Percentiles rank a stretch among this genome's conserved stretches.
Evolutionary conservation across 73 alveolate species (phyloP).

Genomic region (Breviolum minutum): DNA sequence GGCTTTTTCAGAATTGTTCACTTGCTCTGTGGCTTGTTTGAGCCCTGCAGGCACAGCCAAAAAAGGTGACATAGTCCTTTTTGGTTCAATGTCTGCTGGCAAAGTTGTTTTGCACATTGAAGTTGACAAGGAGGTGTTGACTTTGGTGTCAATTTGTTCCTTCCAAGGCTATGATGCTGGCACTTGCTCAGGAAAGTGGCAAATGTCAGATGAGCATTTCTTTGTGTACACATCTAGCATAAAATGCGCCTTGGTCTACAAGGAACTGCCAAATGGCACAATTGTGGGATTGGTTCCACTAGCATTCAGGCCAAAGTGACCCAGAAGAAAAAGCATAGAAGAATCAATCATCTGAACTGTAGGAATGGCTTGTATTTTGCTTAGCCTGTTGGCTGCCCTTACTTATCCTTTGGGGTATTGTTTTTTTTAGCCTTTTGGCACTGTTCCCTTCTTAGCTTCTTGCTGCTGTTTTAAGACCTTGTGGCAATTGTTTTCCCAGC

Average conservation of each 20-base stretch:
- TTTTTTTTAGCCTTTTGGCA: no score
- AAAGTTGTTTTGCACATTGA: not conserved
- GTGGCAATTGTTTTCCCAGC: no score
- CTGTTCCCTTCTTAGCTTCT: no score
- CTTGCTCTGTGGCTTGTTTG: not conserved
- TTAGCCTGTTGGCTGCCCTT: no score
- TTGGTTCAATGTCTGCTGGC: not conserved
- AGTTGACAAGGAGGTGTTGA: not conserved
- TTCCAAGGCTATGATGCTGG: not conserved
- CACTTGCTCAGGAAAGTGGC: not conserved
- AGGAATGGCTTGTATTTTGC: no score
- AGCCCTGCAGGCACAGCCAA: not conserved
- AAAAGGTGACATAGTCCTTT: not conserved
- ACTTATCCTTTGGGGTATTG: no score
- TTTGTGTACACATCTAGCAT: not conserved
- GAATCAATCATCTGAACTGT: no score
- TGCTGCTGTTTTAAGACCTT: no score
- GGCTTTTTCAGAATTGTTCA: not conserved
- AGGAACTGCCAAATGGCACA: no score
- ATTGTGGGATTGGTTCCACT: no score
- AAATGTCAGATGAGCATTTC: not conserved
- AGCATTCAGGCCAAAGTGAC: no score
- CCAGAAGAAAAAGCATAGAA: no score
- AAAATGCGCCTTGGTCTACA: not conserved
- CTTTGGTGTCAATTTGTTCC: not conserved